A percentile compares a stretch with the other conserved stretches of the same genome.
These are phyloP conservation scores for Penicillium roqueforti DNA, from an alignment of 495 filamentous ascomycete genomes.

Conservation along the genomic window DNA sequence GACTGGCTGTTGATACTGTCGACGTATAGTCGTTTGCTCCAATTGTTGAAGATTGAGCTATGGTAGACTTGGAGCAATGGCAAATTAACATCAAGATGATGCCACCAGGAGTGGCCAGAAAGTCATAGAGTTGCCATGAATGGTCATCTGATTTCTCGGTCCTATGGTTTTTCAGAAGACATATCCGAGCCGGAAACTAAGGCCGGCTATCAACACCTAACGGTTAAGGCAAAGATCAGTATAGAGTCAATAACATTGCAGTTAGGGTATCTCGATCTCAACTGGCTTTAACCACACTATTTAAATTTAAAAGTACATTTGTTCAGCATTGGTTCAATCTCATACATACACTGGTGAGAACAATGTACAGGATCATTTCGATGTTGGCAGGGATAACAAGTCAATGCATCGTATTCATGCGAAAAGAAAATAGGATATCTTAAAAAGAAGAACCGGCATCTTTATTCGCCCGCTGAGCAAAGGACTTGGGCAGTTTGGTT, in stretches of 20 bases:
- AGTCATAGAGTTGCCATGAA: not conserved
- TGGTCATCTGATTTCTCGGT: not conserved
- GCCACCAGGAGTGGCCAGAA: not conserved
- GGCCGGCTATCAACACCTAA: not conserved
- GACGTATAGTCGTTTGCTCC: not conserved
- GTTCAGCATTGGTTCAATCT: not conserved
- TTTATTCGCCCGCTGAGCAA: not conserved
- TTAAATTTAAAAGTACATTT: not conserved
- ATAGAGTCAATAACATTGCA: not conserved
- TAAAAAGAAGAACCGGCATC: not conserved
- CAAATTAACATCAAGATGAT: not conserved
- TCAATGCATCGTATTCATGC: not conserved
- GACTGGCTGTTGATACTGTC: not conserved
- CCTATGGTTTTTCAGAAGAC: not conserved
- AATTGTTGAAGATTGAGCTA: not conserved
- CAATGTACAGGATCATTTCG: not conserved
- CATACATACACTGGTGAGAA: not conserved
- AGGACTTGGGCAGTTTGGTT: constrained; percentile 7
- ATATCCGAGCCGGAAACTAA: not conserved
- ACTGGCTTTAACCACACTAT: not conserved
- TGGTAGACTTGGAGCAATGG: not conserved
- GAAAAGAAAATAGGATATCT: not conserved
- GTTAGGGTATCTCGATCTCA: not conserved
- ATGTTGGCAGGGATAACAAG: not conserved
- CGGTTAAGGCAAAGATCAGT: not conserved